A percentile compares a stretch with the other conserved stretches of the same genome.
Evolutionary conservation across 305 asterid genomes (phyloP).

Genomic region (Monarda citriodora): DNA sequence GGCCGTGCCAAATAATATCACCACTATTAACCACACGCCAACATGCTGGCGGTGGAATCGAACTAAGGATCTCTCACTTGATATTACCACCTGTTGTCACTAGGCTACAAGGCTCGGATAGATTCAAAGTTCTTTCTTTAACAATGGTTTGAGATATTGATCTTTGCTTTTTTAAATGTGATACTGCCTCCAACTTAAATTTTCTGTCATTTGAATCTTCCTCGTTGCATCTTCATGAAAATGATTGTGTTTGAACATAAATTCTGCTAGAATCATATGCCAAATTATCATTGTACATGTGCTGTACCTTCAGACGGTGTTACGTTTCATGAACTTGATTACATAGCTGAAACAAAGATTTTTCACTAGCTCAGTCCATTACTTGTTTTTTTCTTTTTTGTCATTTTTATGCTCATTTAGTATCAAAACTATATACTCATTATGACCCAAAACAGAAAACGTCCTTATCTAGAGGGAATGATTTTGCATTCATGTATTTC

Average conservation of each 20-base stretch:
- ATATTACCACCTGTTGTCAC: too few relatives aligned
- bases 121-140: slow-evolving; percentile 3
- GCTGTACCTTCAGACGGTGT: neutral
- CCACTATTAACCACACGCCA: too few relatives aligned
- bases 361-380: neutral
- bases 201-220: slow-evolving; percentile 3
- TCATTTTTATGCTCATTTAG: neutral
- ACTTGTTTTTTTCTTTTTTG: too few relatives aligned
- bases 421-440: neutral
- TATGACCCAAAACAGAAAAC: neutral
- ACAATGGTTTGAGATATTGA: slow-evolving; percentile 11
- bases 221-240: slow-evolving; percentile 11
- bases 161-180: neutral
- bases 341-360: neutral
- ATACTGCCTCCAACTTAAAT: neutral
- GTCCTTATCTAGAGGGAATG: neutral
- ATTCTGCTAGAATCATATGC: slow-evolving; percentile 1
- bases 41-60: too few relatives aligned
- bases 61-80: too few relatives aligned
- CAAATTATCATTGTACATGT: neutral
- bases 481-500: slow-evolving; percentile 4
- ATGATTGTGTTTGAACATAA: neutral
- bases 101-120: too few relatives aligned
- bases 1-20: too few relatives aligned
- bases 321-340: slow-evolving; percentile 2